Evolutionary conservation across 192 early-diverging fungal species (phyloP).

Genomic region (Coemansia sp.): DNA sequence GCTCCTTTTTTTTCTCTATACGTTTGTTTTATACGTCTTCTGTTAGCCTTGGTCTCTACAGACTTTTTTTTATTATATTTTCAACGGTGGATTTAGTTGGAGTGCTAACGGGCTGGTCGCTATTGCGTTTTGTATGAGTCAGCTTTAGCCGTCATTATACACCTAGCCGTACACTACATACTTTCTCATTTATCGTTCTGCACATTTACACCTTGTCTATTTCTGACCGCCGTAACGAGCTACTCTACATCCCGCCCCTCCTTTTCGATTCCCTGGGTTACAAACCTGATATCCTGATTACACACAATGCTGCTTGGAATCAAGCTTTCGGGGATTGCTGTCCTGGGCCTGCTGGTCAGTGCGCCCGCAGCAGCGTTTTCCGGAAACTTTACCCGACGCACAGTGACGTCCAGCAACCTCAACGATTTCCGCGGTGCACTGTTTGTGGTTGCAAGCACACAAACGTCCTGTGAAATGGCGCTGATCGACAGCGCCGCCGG

Average conservation of each 20-base stretch:
- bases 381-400: conserved; percentile 25
- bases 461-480: conserved; percentile 49
- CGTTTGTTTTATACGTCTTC: neutral
- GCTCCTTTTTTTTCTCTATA: neutral
- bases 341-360: neutral
- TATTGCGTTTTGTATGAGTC: neutral
- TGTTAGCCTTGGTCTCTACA: neutral
- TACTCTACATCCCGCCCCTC: neutral
- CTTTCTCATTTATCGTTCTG: neutral
- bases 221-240: no score
- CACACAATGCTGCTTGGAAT: neutral
- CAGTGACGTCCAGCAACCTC: conserved; percentile 1
- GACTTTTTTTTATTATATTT: neutral
- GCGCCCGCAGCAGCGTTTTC: conserved; percentile 5
- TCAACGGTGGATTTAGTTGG: neutral
- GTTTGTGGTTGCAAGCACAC: conserved; percentile 22
- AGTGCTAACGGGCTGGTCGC: neutral
- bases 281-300: neutral
- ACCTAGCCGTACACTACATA: neutral
- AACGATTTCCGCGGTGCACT: conserved; percentile 25
- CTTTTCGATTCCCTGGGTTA: neutral
- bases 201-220: neutral
- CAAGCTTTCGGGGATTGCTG: conserved; percentile 5
- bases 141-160: neutral
- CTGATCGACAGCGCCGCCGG: conserved; percentile 28